These are phyloP conservation scores for Cercophora newfieldiana DNA, from an alignment of 495 filamentous ascomycete genomes.

Conservation along the genomic window DNA sequence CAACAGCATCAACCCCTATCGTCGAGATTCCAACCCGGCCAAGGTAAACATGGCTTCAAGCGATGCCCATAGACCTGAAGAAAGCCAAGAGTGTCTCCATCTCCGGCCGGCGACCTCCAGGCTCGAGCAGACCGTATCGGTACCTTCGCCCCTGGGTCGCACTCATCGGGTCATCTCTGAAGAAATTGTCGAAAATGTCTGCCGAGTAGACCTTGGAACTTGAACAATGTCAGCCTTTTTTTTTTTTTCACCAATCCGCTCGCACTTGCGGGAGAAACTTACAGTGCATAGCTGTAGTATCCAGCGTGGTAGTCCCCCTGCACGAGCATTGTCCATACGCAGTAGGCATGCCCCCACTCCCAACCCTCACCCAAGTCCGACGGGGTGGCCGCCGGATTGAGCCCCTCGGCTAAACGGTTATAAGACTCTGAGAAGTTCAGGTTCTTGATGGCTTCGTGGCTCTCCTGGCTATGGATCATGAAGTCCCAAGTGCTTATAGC, in stretches of 20 bases:
- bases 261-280: background rate
- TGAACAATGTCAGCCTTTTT: background rate
- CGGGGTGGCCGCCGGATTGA: background rate
- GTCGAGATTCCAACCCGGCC: too few relatives aligned
- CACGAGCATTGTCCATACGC: too few relatives aligned
- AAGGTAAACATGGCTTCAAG: too few relatives aligned
- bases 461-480: background rate
- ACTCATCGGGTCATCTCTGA: constrained; percentile 54
- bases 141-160: constrained; percentile 53
- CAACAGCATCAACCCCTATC: too few relatives aligned
- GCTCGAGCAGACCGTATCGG: constrained; percentile 54
- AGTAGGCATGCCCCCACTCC: background rate
- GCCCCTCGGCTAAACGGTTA: background rate
- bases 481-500: background rate
- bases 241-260: background rate
- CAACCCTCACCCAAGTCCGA: background rate
- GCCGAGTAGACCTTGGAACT: constrained; percentile 4
- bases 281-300: constrained; percentile 2
- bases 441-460: background rate
- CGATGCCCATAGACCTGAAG: too few relatives aligned
- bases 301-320: background rate
- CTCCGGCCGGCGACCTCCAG: constrained; percentile 56
- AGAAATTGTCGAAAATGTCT: background rate
- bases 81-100: constrained; percentile 57
- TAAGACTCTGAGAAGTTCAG: background rate